These are phyloP conservation scores for Cystobasidium ongulense DNA, from an alignment of 768 basidiomycete species.

Conservation along the genomic window DNA sequence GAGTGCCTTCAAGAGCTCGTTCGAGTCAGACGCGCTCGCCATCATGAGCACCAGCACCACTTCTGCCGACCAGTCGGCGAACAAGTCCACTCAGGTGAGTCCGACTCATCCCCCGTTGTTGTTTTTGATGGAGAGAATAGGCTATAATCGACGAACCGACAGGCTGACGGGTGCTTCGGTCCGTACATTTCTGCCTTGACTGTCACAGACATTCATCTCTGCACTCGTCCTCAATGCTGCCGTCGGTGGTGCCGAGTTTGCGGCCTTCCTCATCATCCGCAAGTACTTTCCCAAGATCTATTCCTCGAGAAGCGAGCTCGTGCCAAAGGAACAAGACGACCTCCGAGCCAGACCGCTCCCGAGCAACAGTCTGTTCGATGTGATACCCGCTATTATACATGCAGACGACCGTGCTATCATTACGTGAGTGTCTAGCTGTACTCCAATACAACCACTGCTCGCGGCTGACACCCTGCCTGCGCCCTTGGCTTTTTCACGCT, in stretches of 20 bases:
- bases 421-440: slow-evolving; percentile 65
- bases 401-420: slow-evolving; percentile 61
- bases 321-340: slow-evolving; percentile 53
- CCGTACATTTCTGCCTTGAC: not conserved
- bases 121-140: not conserved
- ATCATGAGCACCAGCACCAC: slow-evolving; percentile 2
- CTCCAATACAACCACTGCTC: slow-evolving; percentile 78
- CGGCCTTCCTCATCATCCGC: slow-evolving; percentile 66
- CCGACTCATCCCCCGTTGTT: not conserved
- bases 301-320: slow-evolving; percentile 61
- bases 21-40: not conserved
- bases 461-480: slow-evolving; percentile 49
- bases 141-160: not conserved
- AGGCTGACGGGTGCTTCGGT: not conserved
- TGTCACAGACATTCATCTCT: slow-evolving; percentile 59
- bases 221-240: slow-evolving; percentile 76
- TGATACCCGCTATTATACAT: slow-evolving; percentile 53
- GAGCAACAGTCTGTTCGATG: slow-evolving; percentile 58
- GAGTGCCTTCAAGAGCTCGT: not conserved
- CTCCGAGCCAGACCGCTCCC: not conserved
- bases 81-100: not conserved
- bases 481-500: slow-evolving; percentile 66
- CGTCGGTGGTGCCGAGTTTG: slow-evolving; percentile 48
- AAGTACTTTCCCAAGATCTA: slow-evolving; percentile 44
- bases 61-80: not conserved